phyloP scores from a whole-genome alignment of 1,139 yeast species.

The Lizanozyma gosingica region DNA sequence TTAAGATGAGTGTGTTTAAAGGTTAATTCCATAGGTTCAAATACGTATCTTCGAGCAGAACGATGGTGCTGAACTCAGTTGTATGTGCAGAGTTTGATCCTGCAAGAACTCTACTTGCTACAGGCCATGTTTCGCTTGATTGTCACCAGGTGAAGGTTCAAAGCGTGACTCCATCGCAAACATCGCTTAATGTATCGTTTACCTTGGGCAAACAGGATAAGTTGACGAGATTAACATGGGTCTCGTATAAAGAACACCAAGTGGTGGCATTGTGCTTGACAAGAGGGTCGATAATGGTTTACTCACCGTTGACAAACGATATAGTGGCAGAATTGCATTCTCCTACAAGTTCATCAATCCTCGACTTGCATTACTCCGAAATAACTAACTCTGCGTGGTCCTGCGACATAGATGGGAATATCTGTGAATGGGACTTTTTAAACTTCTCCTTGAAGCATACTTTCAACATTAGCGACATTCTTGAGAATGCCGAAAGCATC shows the following conservation, averaged over 20 bases:
- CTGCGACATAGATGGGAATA: slow-evolving; percentile 51
- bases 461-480: slow-evolving; percentile 32
- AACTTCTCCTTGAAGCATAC: slow-evolving; percentile 31
- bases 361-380: slow-evolving; percentile 40
- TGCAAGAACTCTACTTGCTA: slow-evolving; percentile 52
- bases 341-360: slow-evolving; percentile 43
- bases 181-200: slow-evolving; percentile 31
- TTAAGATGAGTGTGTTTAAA: too few relatives aligned
- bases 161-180: slow-evolving; percentile 32
- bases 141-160: slow-evolving; percentile 64
- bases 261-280: slow-evolving; percentile 58
- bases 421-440: slow-evolving; percentile 56
- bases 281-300: slow-evolving; percentile 56
- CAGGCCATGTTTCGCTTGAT: slow-evolving; percentile 64
- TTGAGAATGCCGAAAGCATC: slow-evolving; percentile 26
- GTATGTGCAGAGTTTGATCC: slow-evolving; percentile 43
- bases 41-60: too few relatives aligned
- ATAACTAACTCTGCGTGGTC: slow-evolving; percentile 47
- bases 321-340: slow-evolving; percentile 43
- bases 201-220: slow-evolving; percentile 48
- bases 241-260: slow-evolving; percentile 26
- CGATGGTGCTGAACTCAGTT: slow-evolving; percentile 15
- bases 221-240: slow-evolving; percentile 54
- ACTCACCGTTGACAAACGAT: slow-evolving; percentile 58
- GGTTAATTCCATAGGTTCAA: slow-evolving; percentile 1